These are phyloP conservation scores for Pelargonium myrrhifolium DNA, from an alignment of 441 rosid species.

Conservation along the genomic window DNA sequence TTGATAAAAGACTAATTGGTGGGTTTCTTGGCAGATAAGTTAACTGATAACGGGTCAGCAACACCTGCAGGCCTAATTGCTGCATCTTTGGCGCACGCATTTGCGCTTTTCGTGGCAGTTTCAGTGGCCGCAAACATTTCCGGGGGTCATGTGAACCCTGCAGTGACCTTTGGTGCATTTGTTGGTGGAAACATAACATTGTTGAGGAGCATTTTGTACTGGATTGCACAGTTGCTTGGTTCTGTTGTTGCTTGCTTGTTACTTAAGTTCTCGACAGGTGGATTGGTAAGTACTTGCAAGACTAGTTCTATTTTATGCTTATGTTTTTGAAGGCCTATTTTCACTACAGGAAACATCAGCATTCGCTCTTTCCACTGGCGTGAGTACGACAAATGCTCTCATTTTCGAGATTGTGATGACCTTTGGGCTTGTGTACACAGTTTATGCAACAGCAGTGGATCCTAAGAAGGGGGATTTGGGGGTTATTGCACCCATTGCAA, in stretches of 20 bases:
- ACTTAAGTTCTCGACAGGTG: slow-evolving; percentile 50
- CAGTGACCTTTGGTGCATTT: slow-evolving; percentile 57
- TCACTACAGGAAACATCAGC: slow-evolving; percentile 43
- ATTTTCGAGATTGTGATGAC: slow-evolving; percentile 65
- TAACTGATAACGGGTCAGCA: slow-evolving; percentile 39
- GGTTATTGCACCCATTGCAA: slow-evolving; percentile 48
- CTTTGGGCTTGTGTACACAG: slow-evolving; percentile 60
- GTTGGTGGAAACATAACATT: slow-evolving; percentile 49
- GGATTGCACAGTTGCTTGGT: slow-evolving; percentile 60
- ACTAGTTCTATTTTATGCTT: background rate
- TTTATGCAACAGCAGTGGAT: slow-evolving; percentile 58
- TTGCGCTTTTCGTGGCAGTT: slow-evolving; percentile 48
- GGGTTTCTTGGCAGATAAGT: slow-evolving; percentile 29
- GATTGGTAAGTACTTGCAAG: slow-evolving; percentile 26
- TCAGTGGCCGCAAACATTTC: slow-evolving; percentile 49
- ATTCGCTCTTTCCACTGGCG: slow-evolving; percentile 39
- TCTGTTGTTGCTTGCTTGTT: slow-evolving; percentile 57
- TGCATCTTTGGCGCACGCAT: slow-evolving; percentile 49
- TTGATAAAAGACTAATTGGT: background rate
- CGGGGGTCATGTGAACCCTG: slow-evolving; percentile 60
- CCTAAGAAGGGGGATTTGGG: slow-evolving; percentile 53
- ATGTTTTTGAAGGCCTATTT: background rate
- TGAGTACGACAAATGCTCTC: slow-evolving; percentile 41
- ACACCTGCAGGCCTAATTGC: slow-evolving; percentile 53
- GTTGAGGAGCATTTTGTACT: slow-evolving; percentile 39